phyloP scores from a whole-genome alignment of 1,139 yeast species.

The Candida tropicalis region DNA sequence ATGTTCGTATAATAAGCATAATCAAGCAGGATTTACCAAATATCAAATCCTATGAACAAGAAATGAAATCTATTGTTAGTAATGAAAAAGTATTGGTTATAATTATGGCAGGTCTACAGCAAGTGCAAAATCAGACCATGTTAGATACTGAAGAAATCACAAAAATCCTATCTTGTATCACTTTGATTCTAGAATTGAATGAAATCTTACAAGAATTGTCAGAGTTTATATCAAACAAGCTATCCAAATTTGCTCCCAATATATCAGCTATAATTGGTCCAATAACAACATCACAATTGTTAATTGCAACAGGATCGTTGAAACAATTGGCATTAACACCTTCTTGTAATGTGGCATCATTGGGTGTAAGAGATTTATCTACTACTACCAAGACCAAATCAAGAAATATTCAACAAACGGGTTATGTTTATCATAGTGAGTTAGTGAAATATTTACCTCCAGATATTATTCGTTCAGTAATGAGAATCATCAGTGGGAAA shows the following conservation, averaged over 20 bases:
- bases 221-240: constrained; percentile 56
- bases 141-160: constrained; percentile 41
- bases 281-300: constrained; percentile 69
- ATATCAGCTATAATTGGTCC: constrained; percentile 73
- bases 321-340: constrained; percentile 72
- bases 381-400: constrained; percentile 25
- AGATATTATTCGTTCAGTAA: constrained; percentile 65
- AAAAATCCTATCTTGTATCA: constrained; percentile 48
- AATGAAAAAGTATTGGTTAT: constrained; percentile 73
- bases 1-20: constrained; percentile 53
- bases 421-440: constrained; percentile 59
- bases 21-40: constrained; percentile 53
- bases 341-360: constrained; percentile 78
- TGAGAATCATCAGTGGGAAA: constrained; percentile 81
- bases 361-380: constrained; percentile 67
- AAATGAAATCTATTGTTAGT: constrained; percentile 45
- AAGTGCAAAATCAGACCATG: constrained; percentile 24
- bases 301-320: constrained; percentile 74
- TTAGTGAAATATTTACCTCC: constrained; percentile 57
- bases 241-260: constrained; percentile 77
- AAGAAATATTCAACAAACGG: constrained; percentile 52
- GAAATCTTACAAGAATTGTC: constrained; percentile 48
- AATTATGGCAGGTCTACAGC: constrained; percentile 68
- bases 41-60: constrained; percentile 34
- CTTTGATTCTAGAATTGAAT: constrained; percentile 48